phyloP scores from a whole-genome alignment of 2,329 filamentous ascomycete genomes.

The Aspergillus fijiensis region DNA sequence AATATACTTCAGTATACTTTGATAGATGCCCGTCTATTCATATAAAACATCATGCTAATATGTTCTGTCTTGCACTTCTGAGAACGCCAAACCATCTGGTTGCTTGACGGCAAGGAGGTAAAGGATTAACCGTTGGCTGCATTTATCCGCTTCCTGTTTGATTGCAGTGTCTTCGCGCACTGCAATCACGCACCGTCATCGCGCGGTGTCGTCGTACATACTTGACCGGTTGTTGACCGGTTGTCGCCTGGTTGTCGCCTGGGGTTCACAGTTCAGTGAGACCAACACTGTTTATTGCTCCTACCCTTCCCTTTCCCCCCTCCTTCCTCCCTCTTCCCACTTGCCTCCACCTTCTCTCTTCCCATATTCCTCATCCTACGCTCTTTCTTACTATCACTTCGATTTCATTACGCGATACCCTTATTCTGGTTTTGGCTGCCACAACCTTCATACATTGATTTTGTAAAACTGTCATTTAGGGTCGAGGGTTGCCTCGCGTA shows the following conservation, averaged over 20 bases:
- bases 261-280: neutral
- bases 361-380: neutral
- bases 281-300: neutral
- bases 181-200: too few species aligned
- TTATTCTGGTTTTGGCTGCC: neutral
- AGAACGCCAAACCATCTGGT: neutral
- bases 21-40: constrained; percentile 10
- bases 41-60: neutral
- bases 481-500: neutral
- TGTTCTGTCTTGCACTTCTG: neutral
- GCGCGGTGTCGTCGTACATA: too few species aligned
- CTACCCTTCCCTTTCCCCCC: constrained; percentile 1
- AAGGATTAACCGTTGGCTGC: neutral
- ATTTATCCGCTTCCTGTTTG: constrained; percentile 3
- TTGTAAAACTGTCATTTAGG: neutral
- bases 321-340: neutral
- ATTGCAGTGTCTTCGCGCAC: neutral
- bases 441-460: neutral
- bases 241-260: too few species aligned
- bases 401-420: neutral
- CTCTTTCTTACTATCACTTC: neutral
- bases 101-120: too few species aligned
- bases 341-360: neutral
- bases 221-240: too few species aligned
- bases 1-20: constrained; percentile 9